Evolutionary conservation across 2,329 filamentous ascomycete genomes (phyloP), one percentile per base, ranked within the genome.

Genomic region (Ophiosphaerella herpotricha): DNA sequence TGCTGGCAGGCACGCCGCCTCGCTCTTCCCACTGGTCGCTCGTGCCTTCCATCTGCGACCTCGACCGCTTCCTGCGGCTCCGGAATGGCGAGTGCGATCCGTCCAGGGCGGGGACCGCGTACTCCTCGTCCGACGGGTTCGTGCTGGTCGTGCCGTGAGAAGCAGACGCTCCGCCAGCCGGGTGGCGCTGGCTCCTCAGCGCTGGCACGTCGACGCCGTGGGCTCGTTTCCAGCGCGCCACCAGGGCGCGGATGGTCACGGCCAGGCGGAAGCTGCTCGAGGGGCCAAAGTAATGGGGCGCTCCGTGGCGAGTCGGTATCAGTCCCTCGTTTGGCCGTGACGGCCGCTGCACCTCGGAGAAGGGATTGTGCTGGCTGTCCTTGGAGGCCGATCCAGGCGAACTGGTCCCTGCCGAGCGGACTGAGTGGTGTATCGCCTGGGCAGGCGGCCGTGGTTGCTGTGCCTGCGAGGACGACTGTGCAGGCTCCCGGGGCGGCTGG

Each of bases 241-340:
- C 57, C 11, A 67, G 40, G 3, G 43, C 44, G 7, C 59, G 51
- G 32, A 67, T 61, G 18, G 57, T 64, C 16, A 50, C 54, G 6
- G 64, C 63, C 32, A 68, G 55, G 36, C 57, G 57, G 23, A 65
- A 67, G 40, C 57, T 65, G 21, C 59, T 61, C 7, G 61, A 67
- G 12, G 64, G 61, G 18, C 66, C 64, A 45, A 67, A 66, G 47
- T 67, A 67, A 40, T 64, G 63, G 7, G 64, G 55, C 6, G 55
- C 56, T 14, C 58, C 59, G 39, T 56, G 49, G n/a, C 52, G 43
- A 7, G 59, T 53, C 23, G 54, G 60, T 32, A 66, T 46, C 29
- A 61, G 42, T 23, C 58, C 60, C 42, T 65, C 60, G 13, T 37
- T 43, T 6, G 50, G 50, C 11, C 41, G 52, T 18, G 41, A 45